phyloP scores from a whole-genome alignment of 1,284 basidiomycete species.

The Wolfiporia cocos region DNA sequence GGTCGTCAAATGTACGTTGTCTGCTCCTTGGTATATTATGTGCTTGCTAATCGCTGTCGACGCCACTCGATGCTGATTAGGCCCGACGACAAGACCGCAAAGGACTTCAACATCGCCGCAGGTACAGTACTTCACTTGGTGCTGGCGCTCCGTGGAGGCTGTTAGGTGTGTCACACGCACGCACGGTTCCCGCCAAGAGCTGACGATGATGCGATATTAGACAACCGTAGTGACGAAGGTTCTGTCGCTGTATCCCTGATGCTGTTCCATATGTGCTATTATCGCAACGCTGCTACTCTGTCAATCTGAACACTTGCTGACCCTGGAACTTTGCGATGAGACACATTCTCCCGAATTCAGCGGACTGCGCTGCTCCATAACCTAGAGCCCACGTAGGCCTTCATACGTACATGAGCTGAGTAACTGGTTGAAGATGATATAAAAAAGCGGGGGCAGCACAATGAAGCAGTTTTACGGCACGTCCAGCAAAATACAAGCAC shows the following conservation, averaged over 20 bases:
- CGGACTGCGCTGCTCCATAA: no score
- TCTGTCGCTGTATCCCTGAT: constrained; percentile 6
- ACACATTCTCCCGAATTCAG: no score
- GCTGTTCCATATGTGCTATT: constrained; percentile 7
- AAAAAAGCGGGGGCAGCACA: no score
- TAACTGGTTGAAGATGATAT: no score
- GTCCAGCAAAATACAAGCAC: background rate
- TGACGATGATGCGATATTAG: no score
- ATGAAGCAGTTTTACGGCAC: background rate
- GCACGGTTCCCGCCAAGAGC: background rate
- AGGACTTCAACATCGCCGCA: constrained; percentile 76
- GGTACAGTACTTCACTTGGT: constrained; percentile 90
- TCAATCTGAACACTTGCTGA: no score
- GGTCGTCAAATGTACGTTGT: constrained; percentile 90
- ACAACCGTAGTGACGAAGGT: no score
- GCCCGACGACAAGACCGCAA: constrained; percentile 84
- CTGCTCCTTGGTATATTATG: background rate
- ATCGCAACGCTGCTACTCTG: constrained; percentile 3
- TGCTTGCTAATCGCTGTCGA: background rate
- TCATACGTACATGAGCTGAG: no score
- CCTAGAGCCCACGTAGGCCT: no score
- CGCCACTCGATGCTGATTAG: constrained; percentile 25
- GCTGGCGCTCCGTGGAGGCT: constrained; percentile 85
- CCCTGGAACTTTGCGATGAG: no score
- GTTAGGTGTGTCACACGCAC: constrained; percentile 12